These are phyloP conservation scores for Candida sanyaensis DNA, from an alignment of 1,139 yeast genomes.

Conservation along the genomic window DNA sequence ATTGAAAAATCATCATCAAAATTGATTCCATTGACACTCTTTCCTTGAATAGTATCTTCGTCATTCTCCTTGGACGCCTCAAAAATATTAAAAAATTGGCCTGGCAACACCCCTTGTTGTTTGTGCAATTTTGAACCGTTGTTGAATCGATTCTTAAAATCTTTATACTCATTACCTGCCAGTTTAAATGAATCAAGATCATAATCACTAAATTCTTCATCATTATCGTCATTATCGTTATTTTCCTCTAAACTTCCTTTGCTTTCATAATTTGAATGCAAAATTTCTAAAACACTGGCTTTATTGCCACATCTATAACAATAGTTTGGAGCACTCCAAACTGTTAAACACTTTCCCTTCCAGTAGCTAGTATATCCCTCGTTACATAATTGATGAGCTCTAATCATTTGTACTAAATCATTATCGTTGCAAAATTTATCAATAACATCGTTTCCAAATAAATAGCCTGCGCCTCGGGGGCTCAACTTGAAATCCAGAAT, in stretches of 20 bases:
- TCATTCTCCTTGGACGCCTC: conserved; percentile 94
- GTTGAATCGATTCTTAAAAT: conserved; percentile 16
- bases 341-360: conserved; percentile 88
- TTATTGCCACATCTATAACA: conserved; percentile 97
- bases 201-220: conserved; percentile 3
- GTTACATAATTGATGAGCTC: conserved; percentile 96
- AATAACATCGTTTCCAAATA: conserved; percentile 90
- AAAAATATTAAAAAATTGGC: conserved; percentile 82
- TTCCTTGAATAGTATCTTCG: conserved; percentile 44
- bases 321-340: conserved; percentile 98
- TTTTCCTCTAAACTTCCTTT: conserved; percentile 7
- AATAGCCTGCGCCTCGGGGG: conserved; percentile 97
- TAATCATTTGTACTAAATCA: conserved; percentile 72
- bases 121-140: conserved; percentile 10
- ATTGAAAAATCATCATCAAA: conserved; percentile 15
- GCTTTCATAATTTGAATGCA: conserved; percentile 32
- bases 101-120: conserved; percentile 33
- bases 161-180: conserved; percentile 6
- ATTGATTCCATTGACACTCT: conserved; percentile 39
- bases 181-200: conserved; percentile 1
- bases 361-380: conserved; percentile 94
- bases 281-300: conserved; percentile 86
- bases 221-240: conserved; percentile 8
- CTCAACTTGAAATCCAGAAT: conserved; percentile 81
- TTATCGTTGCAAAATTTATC: conserved; percentile 82